Evolutionary conservation across 441 rosid species (phyloP).

Genomic region (Populus hybrid): DNA sequence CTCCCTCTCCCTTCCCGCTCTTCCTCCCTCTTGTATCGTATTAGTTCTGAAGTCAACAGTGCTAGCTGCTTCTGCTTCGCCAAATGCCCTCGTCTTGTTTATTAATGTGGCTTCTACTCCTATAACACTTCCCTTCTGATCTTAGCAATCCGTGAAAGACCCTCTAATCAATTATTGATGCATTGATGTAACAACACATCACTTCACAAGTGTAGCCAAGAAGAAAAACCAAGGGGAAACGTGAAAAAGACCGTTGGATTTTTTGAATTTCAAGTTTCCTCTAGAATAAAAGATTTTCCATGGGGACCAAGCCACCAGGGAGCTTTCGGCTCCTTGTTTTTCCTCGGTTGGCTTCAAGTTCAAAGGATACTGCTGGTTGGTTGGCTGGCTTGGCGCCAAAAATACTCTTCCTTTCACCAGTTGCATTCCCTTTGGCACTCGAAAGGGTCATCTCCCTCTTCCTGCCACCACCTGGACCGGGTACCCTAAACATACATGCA

Average conservation of each 20-base stretch:
- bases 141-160: neutral
- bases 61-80: neutral
- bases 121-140: neutral
- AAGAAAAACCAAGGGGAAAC: neutral
- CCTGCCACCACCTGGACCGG: neutral
- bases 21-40: too few species aligned
- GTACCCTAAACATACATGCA: neutral
- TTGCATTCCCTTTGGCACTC: neutral
- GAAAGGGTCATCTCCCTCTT: neutral
- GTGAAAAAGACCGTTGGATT: neutral
- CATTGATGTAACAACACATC: neutral
- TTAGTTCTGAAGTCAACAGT: too few species aligned
- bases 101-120: neutral
- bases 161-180: neutral
- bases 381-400: neutral
- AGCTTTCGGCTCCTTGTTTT: neutral
- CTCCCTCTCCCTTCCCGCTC: neutral
- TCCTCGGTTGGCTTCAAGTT: too few species aligned
- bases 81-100: neutral
- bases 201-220: neutral
- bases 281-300: neutral
- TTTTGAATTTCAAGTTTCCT: slow-evolving; percentile 2
- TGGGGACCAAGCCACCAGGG: neutral
- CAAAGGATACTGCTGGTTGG: neutral
- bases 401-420: neutral